These are phyloP conservation scores for Blastocystis sp. DNA, from an alignment of 352 stramenopile species.

Conservation along the genomic window DNA sequence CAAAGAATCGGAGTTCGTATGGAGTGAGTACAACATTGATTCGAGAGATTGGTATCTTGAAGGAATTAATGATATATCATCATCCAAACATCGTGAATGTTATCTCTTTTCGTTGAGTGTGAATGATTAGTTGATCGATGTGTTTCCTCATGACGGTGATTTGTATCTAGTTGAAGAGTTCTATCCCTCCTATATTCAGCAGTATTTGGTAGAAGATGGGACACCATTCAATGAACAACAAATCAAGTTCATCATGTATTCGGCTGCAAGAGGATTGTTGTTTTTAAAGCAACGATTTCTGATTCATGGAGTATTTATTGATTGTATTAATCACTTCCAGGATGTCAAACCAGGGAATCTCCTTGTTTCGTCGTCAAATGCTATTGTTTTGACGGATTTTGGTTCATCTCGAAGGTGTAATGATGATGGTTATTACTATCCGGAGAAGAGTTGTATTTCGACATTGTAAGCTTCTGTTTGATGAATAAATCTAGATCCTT, in stretches of 20 bases:
- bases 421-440: not conserved
- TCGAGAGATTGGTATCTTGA: conserved; percentile 34
- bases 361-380: not conserved
- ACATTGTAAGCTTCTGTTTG: not conserved
- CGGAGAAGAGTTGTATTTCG: conserved; percentile 1
- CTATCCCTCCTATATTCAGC: conserved; percentile 57
- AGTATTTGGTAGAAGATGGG: not conserved
- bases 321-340: not conserved
- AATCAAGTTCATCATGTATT: conserved; percentile 57
- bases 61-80: conserved; percentile 20
- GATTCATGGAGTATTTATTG: conserved; percentile 4
- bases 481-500: not conserved
- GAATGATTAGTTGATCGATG: conserved; percentile 20
- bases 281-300: conserved; percentile 29
- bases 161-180: conserved; percentile 53
- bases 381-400: conserved; percentile 36
- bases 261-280: conserved; percentile 25
- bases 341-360: conserved; percentile 55
- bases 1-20: conserved; percentile 20
- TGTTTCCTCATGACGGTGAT: conserved; percentile 57
- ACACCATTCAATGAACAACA: conserved; percentile 43
- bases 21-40: conserved; percentile 33
- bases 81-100: conserved; percentile 47
- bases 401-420: not conserved
- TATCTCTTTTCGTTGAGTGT: not conserved